A percentile compares a stretch with the other conserved stretches of the same genome.
These are phyloP conservation scores for Suillus bovinus DNA, from an alignment of 768 basidiomycete species.

Conservation along the genomic window DNA sequence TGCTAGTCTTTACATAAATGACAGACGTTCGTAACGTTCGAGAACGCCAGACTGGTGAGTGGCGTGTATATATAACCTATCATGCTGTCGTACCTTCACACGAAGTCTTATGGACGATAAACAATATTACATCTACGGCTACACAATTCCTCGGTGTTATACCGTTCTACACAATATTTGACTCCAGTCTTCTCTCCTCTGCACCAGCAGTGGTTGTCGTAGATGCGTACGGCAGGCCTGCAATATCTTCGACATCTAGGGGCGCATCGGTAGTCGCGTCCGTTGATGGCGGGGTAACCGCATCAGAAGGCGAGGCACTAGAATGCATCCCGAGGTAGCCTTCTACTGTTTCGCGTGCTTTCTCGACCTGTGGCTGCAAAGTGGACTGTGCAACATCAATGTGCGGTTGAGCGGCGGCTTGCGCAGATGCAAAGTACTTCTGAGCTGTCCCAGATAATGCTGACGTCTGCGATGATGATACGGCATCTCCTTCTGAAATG, in stretches of 20 bases:
- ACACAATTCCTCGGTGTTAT: not conserved
- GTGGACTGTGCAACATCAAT: conserved; percentile 24
- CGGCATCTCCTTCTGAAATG: conserved; percentile 28
- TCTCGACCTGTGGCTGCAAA: conserved; percentile 34
- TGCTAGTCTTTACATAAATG: too few relatives aligned
- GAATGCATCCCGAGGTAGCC: conserved; percentile 16
- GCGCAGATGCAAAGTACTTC: conserved; percentile 27
- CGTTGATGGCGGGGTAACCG: conserved; percentile 13
- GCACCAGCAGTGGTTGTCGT: conserved; percentile 11
- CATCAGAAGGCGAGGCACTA: conserved; percentile 9
- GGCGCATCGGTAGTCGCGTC: conserved; percentile 38
- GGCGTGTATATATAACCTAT: too few relatives aligned
- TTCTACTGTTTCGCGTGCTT: conserved; percentile 22
- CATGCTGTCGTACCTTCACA: too few relatives aligned
- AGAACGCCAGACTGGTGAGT: too few relatives aligned
- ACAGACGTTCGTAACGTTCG: too few relatives aligned
- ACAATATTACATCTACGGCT: not conserved
- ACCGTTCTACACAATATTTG: conserved; percentile 8
- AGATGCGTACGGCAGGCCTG: conserved; percentile 29
- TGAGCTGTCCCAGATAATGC: conserved; percentile 33
- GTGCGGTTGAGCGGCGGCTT: conserved; percentile 26
- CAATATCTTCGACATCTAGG: conserved; percentile 37
- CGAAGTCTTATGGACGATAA: not conserved
- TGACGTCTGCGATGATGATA: conserved; percentile 32
- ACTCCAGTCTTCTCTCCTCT: conserved; percentile 6